Evolutionary conservation across 176 grass and related monocot species (phyloP).

Genomic region (Bothriochloa decipiens): DNA sequence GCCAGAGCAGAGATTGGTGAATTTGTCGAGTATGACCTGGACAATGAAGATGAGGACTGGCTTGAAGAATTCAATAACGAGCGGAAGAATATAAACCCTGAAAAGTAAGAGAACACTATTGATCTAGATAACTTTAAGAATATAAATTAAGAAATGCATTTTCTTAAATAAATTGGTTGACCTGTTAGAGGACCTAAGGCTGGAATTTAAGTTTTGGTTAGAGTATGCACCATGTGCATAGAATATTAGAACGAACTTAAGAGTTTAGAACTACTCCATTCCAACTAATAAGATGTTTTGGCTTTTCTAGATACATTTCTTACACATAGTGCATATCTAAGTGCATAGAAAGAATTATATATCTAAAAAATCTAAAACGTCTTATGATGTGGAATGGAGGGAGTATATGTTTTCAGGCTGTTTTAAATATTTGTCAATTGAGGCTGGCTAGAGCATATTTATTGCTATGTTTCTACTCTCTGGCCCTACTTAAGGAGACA

Average conservation of each 20-base stretch:
- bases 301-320: not conserved
- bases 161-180: not conserved
- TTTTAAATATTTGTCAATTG: not conserved
- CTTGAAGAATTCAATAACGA: constrained; percentile 92
- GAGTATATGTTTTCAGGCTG: not conserved
- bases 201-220: constrained; percentile 21
- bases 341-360: not conserved
- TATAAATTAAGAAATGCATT: not conserved
- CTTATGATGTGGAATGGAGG: not conserved
- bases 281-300: not conserved
- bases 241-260: not conserved
- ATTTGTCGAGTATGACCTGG: constrained; percentile 96
- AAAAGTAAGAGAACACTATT: constrained; percentile 77
- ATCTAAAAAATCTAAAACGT: not conserved
- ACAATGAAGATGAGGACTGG: constrained; percentile 98
- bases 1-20: constrained; percentile 92
- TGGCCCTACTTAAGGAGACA: not conserved
- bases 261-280: not conserved
- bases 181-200: not conserved
- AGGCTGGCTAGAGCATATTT: not conserved
- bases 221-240: constrained; percentile 3
- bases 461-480: not conserved
- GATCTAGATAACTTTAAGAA: constrained; percentile 72
- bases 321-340: not conserved
- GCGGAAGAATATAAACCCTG: constrained; percentile 72